Evolutionary conservation across 2,329 filamentous ascomycete species (phyloP).

Genomic region (Cladosporium oxysporum): DNA sequence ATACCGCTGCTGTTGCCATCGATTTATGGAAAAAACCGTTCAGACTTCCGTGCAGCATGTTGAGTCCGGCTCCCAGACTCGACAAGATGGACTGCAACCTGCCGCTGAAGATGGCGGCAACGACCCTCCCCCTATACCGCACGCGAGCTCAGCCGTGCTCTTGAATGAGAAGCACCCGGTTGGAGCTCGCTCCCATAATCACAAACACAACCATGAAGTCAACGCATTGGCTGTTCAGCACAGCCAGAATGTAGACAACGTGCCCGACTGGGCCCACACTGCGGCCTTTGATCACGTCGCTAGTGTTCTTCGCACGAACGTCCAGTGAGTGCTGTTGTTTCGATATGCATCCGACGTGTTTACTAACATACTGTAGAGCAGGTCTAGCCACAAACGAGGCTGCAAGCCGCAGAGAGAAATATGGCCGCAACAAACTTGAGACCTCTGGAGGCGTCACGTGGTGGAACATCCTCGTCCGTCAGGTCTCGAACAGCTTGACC

Average conservation of each 20-base stretch:
- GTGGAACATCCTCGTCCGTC: conserved; percentile 38
- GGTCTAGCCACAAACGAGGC: conserved; percentile 30
- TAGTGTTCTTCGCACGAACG: conserved; percentile 8
- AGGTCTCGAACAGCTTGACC: conserved; percentile 42
- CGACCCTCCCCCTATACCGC: conserved; percentile 21
- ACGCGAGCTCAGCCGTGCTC: conserved; percentile 21
- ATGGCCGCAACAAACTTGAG: conserved; percentile 35
- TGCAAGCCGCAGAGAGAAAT: conserved; percentile 27
- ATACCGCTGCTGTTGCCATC: conserved; percentile 14
- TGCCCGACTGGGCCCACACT: conserved; percentile 13
- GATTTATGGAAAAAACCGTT: conserved; percentile 22
- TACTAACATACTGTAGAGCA: conserved; percentile 23
- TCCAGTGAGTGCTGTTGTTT: conserved; percentile 1
- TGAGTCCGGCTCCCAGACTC: conserved; percentile 20
- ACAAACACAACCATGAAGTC: conserved; percentile 6
- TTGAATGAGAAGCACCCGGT: conserved; percentile 19
- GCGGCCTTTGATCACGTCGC: conserved; percentile 10
- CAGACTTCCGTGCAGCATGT: conserved; percentile 22
- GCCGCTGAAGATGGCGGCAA: conserved; percentile 21
- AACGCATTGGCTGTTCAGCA: background rate
- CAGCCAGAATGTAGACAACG: conserved; percentile 10
- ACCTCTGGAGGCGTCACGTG: conserved; percentile 33
- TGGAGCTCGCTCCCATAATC: conserved; percentile 18
- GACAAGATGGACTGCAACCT: conserved; percentile 17
- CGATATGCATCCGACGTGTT: background rate